These are phyloP conservation scores for Claviceps citrina DNA, from an alignment of 2,329 filamentous ascomycete genomes.

Conservation along the genomic window DNA sequence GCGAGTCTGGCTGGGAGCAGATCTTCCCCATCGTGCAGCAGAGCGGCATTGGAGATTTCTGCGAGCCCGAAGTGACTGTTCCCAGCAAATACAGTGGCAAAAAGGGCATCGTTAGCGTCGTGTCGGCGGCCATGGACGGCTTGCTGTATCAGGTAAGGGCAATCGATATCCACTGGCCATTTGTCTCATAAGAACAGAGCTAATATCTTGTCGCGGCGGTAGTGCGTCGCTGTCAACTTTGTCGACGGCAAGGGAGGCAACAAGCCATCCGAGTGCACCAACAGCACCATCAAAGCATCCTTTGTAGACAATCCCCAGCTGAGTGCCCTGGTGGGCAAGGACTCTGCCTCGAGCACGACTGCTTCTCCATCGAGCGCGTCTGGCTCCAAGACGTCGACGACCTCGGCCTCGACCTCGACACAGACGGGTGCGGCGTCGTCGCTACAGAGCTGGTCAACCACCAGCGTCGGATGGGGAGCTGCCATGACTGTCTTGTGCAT, in stretches of 20 bases:
- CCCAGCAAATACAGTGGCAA: slow-evolving; percentile 36
- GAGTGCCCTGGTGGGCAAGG: slow-evolving; percentile 17
- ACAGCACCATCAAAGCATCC: slow-evolving; percentile 18
- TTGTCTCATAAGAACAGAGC: background rate
- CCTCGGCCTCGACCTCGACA: slow-evolving; percentile 10
- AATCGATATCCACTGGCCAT: background rate
- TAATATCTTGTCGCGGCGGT: background rate
- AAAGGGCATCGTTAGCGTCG: slow-evolving; percentile 38
- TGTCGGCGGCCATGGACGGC: slow-evolving; percentile 38
- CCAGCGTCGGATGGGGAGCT: slow-evolving; percentile 10
- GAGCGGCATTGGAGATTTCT: slow-evolving; percentile 38
- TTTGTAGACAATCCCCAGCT: slow-evolving; percentile 20
- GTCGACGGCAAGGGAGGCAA: slow-evolving; percentile 24
- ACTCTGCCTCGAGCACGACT: slow-evolving; percentile 2
- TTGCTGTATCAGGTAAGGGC: slow-evolving; percentile 37
- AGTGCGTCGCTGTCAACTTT: slow-evolving; percentile 43
- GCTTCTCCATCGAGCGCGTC: slow-evolving; percentile 1
- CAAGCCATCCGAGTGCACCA: slow-evolving; percentile 19
- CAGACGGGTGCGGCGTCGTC: slow-evolving; percentile 13
- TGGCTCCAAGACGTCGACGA: slow-evolving; percentile 9
- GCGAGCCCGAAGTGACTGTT: slow-evolving; percentile 31
- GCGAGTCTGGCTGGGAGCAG: slow-evolving; percentile 36
- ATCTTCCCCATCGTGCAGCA: slow-evolving; percentile 39
- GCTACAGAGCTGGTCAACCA: slow-evolving; percentile 6
- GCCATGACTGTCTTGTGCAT: slow-evolving; percentile 14